phyloP scores from a whole-genome alignment of 352 stramenopile species.

The Pythium aquatile region DNA sequence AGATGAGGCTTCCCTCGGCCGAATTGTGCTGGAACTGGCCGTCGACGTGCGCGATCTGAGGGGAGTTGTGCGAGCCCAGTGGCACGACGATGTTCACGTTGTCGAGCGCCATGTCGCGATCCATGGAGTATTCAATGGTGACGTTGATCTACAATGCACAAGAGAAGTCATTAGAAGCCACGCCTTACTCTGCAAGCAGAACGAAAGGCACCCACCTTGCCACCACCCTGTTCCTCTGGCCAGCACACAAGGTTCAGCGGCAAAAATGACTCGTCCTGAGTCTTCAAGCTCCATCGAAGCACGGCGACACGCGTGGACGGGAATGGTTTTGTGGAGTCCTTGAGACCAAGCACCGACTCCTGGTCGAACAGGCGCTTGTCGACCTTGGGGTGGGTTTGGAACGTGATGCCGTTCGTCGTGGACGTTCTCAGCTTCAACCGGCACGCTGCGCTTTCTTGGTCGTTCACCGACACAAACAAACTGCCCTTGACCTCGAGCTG shows the following conservation, averaged over 20 bases:
- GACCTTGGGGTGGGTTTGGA: conserved; percentile 86
- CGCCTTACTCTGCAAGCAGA: too few relatives aligned
- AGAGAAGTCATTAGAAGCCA: background rate
- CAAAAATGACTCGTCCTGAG: conserved; percentile 81
- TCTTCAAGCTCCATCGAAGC: conserved; percentile 85
- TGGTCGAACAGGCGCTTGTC: conserved; percentile 88
- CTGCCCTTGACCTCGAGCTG: conserved; percentile 87
- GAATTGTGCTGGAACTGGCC: conserved; percentile 88
- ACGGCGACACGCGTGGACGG: conserved; percentile 77
- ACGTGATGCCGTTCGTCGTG: conserved; percentile 66
- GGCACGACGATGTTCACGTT: conserved; percentile 87
- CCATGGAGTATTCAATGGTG: conserved; percentile 86
- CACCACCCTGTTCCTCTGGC: conserved; percentile 80
- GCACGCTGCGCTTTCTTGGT: conserved; percentile 64
- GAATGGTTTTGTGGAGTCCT: conserved; percentile 82
- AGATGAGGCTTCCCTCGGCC: conserved; percentile 62
- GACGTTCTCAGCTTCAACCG: conserved; percentile 73
- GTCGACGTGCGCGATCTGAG: conserved; percentile 73
- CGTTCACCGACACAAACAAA: conserved; percentile 83
- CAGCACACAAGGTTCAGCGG: conserved; percentile 88
- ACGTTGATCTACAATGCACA: conserved; percentile 61
- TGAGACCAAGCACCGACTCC: conserved; percentile 74
- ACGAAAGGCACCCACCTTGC: conserved; percentile 44
- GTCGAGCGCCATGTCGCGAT: conserved; percentile 85
- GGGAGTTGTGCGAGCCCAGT: conserved; percentile 65